Conservation (phyloP, 768 basidiomycete genomes). For the Gymnopilus dilepis region DNA sequence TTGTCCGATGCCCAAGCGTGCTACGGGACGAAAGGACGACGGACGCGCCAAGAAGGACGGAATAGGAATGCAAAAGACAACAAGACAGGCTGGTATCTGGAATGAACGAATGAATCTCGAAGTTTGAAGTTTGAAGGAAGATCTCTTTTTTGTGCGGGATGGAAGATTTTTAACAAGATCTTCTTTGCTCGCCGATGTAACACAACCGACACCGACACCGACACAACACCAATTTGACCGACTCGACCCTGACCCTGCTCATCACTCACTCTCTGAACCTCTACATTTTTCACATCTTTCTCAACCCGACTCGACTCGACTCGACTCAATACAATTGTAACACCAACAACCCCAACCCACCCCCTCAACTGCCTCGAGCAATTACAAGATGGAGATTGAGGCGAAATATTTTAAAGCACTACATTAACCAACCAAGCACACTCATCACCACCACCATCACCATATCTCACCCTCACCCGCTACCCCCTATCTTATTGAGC, state of each 20-base stretch:
- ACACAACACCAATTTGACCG: too few relatives aligned
- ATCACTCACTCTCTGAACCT: conserved; percentile 7
- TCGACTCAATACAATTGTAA: too few relatives aligned
- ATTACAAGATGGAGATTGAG: conserved; percentile 8
- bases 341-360: too few relatives aligned
- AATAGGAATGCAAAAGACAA: too few relatives aligned
- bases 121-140: too few relatives aligned
- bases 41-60: background rate
- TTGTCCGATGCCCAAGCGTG: background rate
- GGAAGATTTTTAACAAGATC: conserved; percentile 2
- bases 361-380: background rate
- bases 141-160: conserved; percentile 8
- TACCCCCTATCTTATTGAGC: background rate
- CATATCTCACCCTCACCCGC: background rate
- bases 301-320: background rate
- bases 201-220: background rate
- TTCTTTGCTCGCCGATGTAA: conserved; percentile 6
- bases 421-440: background rate
- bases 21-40: background rate
- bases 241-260: too few relatives aligned
- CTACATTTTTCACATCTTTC: background rate
- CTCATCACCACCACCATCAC: background rate
- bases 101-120: too few relatives aligned
- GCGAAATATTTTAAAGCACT: background rate
- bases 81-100: background rate